phyloP scores from a whole-genome alignment of 306 rosid species.

The Styphnolobium japonicum region DNA sequence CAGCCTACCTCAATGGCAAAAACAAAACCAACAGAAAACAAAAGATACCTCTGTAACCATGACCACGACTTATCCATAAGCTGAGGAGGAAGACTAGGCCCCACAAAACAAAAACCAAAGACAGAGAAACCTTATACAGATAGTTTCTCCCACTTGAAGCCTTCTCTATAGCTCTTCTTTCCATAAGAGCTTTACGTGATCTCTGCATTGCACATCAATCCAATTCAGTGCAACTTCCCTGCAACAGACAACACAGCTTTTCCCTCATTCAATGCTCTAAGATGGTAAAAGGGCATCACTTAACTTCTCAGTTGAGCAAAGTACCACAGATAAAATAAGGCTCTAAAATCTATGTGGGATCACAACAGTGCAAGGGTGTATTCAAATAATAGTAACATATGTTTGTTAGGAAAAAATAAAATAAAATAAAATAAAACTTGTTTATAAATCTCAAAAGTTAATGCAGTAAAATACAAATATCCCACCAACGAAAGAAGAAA shows the following conservation, averaged over 20 bases:
- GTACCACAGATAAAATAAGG: slow-evolving; percentile 14
- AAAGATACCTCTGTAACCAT: slow-evolving; percentile 65
- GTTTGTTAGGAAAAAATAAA: too few species aligned
- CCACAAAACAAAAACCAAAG: slow-evolving; percentile 78
- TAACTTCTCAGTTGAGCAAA: slow-evolving; percentile 29
- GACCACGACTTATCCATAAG: slow-evolving; percentile 70
- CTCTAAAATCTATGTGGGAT: slow-evolving; percentile 17
- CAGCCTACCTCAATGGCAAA: slow-evolving; percentile 33
- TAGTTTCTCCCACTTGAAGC: slow-evolving; percentile 44
- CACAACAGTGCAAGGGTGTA: not conserved
- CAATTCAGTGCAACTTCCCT: slow-evolving; percentile 39
- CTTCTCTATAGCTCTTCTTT: slow-evolving; percentile 63
- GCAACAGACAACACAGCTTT: slow-evolving; percentile 28
- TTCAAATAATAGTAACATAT: not conserved
- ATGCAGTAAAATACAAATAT: slow-evolving; percentile 14
- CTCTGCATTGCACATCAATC: slow-evolving; percentile 87
- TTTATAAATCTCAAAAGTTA: not conserved
- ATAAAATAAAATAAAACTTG: not conserved
- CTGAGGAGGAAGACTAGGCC: slow-evolving; percentile 72
- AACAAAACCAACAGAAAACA: not conserved
- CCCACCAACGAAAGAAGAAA: slow-evolving; percentile 10
- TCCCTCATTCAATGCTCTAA: slow-evolving; percentile 15
- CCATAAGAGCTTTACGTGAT: slow-evolving; percentile 74
- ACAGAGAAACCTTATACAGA: slow-evolving; percentile 67
- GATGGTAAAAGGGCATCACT: not conserved